Evolutionary conservation across 805 yeast genomes (phyloP).

Genomic region (Suhomyces sp.): DNA sequence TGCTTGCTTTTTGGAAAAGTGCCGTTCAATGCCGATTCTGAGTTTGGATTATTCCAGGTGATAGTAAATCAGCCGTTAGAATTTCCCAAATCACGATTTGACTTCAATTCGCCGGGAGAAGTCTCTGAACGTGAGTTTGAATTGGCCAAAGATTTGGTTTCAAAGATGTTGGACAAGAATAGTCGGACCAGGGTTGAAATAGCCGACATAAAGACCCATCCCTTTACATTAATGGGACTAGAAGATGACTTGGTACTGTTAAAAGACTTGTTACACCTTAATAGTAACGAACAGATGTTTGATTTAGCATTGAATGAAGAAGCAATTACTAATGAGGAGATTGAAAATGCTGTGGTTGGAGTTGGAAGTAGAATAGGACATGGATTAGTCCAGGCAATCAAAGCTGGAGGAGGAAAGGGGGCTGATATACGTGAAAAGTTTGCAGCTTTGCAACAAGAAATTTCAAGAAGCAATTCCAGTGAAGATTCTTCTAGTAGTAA

Average conservation of each 20-base stretch:
- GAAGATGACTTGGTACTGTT: constrained; percentile 34
- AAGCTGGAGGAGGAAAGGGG: constrained; percentile 24
- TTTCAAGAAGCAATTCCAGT: constrained; percentile 25
- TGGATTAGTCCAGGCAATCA: constrained; percentile 45
- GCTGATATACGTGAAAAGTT: constrained; percentile 20
- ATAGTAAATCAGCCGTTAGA: constrained; percentile 61
- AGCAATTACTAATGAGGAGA: constrained; percentile 65
- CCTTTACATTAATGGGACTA: constrained; percentile 51
- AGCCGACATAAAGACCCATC: constrained; percentile 70
- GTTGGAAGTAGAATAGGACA: constrained; percentile 63
- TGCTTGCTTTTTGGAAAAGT: constrained; percentile 84
- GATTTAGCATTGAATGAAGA: constrained; percentile 19
- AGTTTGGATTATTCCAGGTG: constrained; percentile 78
- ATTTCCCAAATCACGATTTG: constrained; percentile 47
- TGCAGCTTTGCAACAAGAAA: constrained; percentile 22
- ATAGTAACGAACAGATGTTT: constrained; percentile 17
- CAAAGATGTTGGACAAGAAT: constrained; percentile 63
- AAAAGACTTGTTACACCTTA: constrained; percentile 36
- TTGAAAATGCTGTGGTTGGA: constrained; percentile 79
- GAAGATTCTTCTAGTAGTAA: constrained; percentile 24
- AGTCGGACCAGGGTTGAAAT: constrained; percentile 68
- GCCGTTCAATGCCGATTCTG: constrained; percentile 86
- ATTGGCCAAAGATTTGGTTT: constrained; percentile 57
- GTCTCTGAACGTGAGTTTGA: constrained; percentile 43
- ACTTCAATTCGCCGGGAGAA: constrained; percentile 38